Evolutionary conservation across 2,329 filamentous ascomycete genomes (phyloP), one percentile per base, ranked within the genome.

Genomic region (Ophiosphaerella herpotricha): DNA sequence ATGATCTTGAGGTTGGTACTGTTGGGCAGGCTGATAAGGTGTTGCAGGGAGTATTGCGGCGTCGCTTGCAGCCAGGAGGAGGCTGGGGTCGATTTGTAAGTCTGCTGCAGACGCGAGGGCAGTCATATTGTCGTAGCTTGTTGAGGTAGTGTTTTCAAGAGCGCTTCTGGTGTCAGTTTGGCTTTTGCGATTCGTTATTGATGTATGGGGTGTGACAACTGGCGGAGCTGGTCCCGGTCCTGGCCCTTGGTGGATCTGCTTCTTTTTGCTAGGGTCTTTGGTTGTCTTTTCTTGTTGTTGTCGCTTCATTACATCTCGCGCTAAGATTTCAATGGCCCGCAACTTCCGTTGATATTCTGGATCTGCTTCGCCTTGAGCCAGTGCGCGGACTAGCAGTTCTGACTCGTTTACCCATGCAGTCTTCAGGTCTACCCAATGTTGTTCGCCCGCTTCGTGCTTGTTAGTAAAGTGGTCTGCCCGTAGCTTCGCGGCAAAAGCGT

Each of bases 281-380:
- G 82, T 84, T 1, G 77, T 78, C 51, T 83, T 82, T 56, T 89
- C 86, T 61, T 90, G 87, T 32, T 87, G 82, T 45, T 88, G 79
- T 40, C 90, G 81, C 74, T 92, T 92, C 81, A 90, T 86, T 14
- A 90, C 87, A 71, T 93, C 89, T 43, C 85, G 81, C 44, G 87
- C 88, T 3, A 94, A 74, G 0, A 88, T 78, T 54, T 92, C 87
- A 39, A 92, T 71, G 1, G 87, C 87, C 57, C 83, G 85, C 31
- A 83, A 67, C 67, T 85, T 89, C 39, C 77, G 72, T 18, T 73
- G 64, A 47, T 84, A 78, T 18, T 80, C 75, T 2, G 82, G 78
- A 54, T 86, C 82, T 1, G 76, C 70, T 12, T 78, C 74, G 3
- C 77, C 79, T 0, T 76, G 73, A 39, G 77, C 76, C 7, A 90